phyloP scores from a whole-genome alignment of 345 rosid species.

The Eutrema heterophyllum region DNA sequence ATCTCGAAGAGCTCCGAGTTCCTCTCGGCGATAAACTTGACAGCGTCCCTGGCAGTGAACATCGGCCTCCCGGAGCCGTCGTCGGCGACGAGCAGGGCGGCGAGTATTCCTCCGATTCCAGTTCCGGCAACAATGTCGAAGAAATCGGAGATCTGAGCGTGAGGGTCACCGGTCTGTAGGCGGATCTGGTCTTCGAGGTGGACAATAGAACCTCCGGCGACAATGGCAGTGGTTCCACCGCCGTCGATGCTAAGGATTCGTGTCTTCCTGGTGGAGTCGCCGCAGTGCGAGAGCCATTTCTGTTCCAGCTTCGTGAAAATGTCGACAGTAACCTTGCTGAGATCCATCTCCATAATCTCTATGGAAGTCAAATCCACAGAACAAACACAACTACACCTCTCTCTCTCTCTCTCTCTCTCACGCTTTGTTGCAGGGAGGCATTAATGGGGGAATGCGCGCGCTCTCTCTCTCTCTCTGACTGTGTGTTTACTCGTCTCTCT shows the following conservation, averaged over 20 bases:
- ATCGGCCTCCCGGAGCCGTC: conserved; percentile 77
- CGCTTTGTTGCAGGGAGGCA: conserved; percentile 18
- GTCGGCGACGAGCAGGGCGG: conserved; percentile 63
- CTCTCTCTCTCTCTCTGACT: neutral
- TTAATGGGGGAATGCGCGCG: conserved; percentile 5
- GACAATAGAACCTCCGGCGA: conserved; percentile 58
- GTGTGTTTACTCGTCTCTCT: conserved; percentile 25
- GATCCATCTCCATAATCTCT: conserved; percentile 50
- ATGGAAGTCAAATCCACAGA: neutral
- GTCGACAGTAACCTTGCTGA: conserved; percentile 85
- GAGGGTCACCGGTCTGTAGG: conserved; percentile 56
- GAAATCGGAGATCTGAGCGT: conserved; percentile 71
- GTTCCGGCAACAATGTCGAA: conserved; percentile 88
- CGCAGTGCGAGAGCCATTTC: conserved; percentile 84
- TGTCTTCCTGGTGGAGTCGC: conserved; percentile 52
- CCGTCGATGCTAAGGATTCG: conserved; percentile 90
- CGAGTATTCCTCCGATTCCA: conserved; percentile 80
- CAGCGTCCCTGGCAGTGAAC: conserved; percentile 66
- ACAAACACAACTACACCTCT: neutral
- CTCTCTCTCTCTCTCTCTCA: neutral
- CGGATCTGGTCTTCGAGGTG: conserved; percentile 94
- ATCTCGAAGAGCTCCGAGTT: conserved; percentile 56
- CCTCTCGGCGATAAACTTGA: conserved; percentile 37
- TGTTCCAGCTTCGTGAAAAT: conserved; percentile 88
- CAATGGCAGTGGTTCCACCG: conserved; percentile 66